Evolutionary conservation across 495 filamentous ascomycete species (phyloP).

Genomic region (Schizothecium vesticola): DNA sequence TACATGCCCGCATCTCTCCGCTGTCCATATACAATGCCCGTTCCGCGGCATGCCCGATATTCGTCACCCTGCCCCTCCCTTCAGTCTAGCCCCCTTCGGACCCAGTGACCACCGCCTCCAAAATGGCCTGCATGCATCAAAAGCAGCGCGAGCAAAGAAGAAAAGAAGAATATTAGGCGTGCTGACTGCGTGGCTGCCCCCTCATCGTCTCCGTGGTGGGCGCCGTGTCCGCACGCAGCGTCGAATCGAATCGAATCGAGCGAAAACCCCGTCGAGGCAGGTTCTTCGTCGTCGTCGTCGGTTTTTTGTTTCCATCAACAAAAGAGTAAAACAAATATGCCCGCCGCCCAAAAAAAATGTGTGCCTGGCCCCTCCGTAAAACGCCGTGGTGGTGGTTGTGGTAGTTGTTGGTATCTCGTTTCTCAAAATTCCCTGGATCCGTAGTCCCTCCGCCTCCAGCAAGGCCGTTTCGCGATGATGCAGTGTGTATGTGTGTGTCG

Average conservation of each 20-base stretch:
- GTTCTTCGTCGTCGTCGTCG: neutral
- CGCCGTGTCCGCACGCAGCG: neutral
- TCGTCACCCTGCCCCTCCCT: neutral
- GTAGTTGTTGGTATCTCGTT: neutral
- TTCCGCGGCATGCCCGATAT: neutral
- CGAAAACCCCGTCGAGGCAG: neutral
- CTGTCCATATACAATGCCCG: neutral
- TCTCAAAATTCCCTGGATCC: neutral
- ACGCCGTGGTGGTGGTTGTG: neutral
- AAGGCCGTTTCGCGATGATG: neutral
- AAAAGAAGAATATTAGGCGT: neutral
- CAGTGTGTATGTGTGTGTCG: constrained; percentile 4
- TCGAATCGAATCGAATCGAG: neutral
- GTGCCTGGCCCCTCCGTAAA: neutral
- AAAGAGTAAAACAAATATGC: neutral
- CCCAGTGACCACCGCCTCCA: neutral
- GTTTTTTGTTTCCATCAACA: neutral
- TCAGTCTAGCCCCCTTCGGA: neutral
- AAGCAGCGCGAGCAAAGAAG: neutral
- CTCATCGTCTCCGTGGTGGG: neutral
- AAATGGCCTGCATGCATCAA: neutral
- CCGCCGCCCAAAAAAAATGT: neutral
- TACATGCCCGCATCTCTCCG: neutral
- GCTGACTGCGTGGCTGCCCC: neutral
- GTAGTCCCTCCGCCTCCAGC: neutral